Conservation (phyloP, 192 early-diverging fungal species). For the Polychytrium aggregatum region DNA sequence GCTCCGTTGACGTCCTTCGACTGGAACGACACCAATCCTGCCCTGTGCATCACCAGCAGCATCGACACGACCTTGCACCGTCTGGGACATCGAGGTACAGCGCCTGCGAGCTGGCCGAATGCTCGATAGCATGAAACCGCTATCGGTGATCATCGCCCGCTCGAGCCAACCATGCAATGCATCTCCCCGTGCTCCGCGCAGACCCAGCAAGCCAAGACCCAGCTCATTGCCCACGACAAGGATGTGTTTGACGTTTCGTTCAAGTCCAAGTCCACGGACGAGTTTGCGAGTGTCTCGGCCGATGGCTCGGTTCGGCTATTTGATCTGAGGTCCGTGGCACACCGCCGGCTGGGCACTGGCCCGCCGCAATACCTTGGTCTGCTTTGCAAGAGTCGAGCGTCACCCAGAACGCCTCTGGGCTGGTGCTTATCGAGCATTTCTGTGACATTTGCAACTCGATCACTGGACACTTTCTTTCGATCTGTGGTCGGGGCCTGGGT, state of each 20-base stretch:
- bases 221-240: conserved; percentile 97
- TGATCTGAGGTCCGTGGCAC: conserved; percentile 60
- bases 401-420: too few relatives aligned
- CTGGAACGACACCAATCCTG: conserved; percentile 85
- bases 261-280: conserved; percentile 68
- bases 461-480: too few relatives aligned
- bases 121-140: not conserved
- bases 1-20: conserved; percentile 95
- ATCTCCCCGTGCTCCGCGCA: conserved; percentile 3
- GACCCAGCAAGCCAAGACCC: conserved; percentile 93
- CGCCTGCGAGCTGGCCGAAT: not conserved
- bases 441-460: too few relatives aligned
- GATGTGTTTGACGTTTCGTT: conserved; percentile 99
- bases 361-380: not conserved
- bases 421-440: too few relatives aligned
- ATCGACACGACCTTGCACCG: conserved; percentile 99
- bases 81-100: conserved; percentile 87
- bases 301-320: conserved; percentile 97
- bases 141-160: not conserved
- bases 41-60: conserved; percentile 77
- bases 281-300: conserved; percentile 96
- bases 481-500: too few relatives aligned
- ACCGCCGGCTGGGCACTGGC: not conserved
- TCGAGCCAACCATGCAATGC: not conserved
- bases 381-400: conserved; percentile 1